A percentile compares a stretch with the other conserved stretches of the same genome.
These are phyloP conservation scores for Fonsecaea pedrosoi DNA, from an alignment of 2,329 filamentous ascomycete genomes.

Conservation along the genomic window DNA sequence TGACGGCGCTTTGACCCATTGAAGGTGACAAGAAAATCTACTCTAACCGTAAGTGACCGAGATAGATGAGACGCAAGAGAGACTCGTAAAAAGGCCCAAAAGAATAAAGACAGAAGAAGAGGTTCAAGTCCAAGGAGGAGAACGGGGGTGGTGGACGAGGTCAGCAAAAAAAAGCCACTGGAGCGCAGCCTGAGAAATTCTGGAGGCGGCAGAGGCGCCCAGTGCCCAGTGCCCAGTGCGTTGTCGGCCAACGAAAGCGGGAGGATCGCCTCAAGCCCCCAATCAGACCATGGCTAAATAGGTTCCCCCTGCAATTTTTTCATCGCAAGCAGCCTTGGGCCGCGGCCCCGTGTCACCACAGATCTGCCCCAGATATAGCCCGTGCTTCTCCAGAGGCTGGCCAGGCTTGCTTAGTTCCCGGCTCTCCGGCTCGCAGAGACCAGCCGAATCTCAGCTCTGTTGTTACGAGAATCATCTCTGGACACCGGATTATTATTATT, in stretches of 20 bases:
- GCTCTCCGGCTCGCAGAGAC: no score
- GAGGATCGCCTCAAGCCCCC: background rate
- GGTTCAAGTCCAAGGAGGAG: conserved; percentile 1
- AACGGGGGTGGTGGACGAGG: conserved; percentile 4
- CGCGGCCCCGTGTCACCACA: conserved; percentile 4
- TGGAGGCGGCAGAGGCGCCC: conserved; percentile 7
- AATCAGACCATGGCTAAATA: background rate
- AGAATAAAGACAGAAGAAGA: background rate
- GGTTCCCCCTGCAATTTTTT: background rate
- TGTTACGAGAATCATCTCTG: conserved; percentile 9
- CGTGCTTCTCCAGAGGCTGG: conserved; percentile 3
- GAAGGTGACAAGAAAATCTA: conserved; percentile 28
- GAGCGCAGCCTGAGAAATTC: conserved; percentile 9
- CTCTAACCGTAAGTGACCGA: background rate
- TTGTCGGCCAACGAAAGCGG: conserved; percentile 3
- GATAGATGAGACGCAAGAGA: background rate
- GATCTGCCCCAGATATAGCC: conserved; percentile 18
- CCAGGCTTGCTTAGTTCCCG: no score
- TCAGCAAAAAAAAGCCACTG: conserved; percentile 15
- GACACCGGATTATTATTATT: conserved; percentile 19
- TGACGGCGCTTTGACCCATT: conserved; percentile 38
- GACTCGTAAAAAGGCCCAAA: background rate
- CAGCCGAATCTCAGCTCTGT: background rate
- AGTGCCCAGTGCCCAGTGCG: background rate
- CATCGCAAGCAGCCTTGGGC: conserved; percentile 3